Evolutionary conservation across 1,139 yeast genomes (phyloP), one percentile per base, ranked within the genome.

Genomic region (Waltiozyma solani): DNA sequence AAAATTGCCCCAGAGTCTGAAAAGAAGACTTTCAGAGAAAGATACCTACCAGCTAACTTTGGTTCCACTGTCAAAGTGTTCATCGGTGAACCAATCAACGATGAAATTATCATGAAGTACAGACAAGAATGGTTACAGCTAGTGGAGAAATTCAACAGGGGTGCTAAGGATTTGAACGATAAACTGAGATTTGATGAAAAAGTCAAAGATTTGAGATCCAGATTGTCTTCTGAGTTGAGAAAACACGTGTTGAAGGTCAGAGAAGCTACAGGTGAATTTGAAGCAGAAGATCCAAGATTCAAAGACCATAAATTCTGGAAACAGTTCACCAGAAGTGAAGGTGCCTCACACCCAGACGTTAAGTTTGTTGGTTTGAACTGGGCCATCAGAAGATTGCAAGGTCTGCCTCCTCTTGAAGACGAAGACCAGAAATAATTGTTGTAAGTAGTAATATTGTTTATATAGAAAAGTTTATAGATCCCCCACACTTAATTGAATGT

Each of bases 1-100:
- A 76, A 81, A 53, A 72, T 89, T 17, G 81, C 84, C 18, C 95
- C 97, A 0, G 98, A 91, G 59, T 73, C 75, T 40, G 62, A 71
- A 13, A 76, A 79, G 3, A 75, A 44, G 1, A 59, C 64, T 24
- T 68, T 78, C 3, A 53, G 73, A 35, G 72, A 68, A 40, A 64
- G 84, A 40, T 71, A 73, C 57, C 54, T 82, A 13, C 91, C 93
- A 1, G 66, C 73, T 37, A 77, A 80, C 46, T 56, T 76, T 35
- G 87, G 93, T 2, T 71, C 83, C 0, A 78, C 76, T 38, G 68
- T 89, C 25, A 76, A 71, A 37, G 76, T 87, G 20, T 69, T 75
- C 26, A 70, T 89, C 30, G 97, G 97, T 1, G 70, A 78, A 31
- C 77, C 85, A 1, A 53, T 91, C 9, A 73, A 76, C 35, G 94